phyloP scores from a whole-genome alignment of 257 asterid genomes.

The Datura wrightii region DNA sequence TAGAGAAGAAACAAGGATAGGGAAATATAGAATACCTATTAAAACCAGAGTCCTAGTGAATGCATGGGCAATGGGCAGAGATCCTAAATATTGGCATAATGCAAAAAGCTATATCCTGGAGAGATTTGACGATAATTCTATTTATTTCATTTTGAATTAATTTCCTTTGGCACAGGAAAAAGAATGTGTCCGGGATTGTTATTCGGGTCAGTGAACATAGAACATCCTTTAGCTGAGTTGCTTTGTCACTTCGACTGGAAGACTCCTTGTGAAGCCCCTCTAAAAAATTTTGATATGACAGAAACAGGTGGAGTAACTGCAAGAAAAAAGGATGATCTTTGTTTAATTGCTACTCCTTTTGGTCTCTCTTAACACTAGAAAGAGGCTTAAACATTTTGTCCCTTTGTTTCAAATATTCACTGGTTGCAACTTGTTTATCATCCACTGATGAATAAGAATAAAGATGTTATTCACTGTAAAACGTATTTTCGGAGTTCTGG shows the following conservation, averaged over 20 bases:
- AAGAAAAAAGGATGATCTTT: conserved; percentile 19
- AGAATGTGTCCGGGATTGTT: conserved; percentile 38
- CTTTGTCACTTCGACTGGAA: not conserved
- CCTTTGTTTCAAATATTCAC: not conserved
- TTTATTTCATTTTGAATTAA: conserved; percentile 42
- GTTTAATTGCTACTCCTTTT: conserved; percentile 23
- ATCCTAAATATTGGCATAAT: conserved; percentile 35
- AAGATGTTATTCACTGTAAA: too few species aligned
- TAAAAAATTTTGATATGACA: not conserved
- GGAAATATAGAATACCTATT: not conserved
- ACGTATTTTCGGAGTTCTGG: too few species aligned
- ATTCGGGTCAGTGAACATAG: conserved; percentile 39
- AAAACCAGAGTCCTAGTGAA: not conserved
- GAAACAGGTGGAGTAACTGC: conserved; percentile 23
- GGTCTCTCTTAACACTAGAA: not conserved
- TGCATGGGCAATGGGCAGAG: conserved; percentile 28
- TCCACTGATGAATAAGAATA: not conserved
- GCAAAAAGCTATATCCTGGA: conserved; percentile 36
- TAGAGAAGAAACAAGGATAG: conserved; percentile 5
- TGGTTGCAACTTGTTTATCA: not conserved
- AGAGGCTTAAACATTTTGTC: not conserved
- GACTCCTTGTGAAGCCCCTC: not conserved
- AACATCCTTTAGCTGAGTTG: conserved; percentile 12
- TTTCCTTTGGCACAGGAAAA: conserved; percentile 43
- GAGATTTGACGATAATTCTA: conserved; percentile 31